A percentile compares a stretch with the other conserved stretches of the same genome.
Conservation (phyloP, 257 asterid species). For the Cruciata laevipes region DNA sequence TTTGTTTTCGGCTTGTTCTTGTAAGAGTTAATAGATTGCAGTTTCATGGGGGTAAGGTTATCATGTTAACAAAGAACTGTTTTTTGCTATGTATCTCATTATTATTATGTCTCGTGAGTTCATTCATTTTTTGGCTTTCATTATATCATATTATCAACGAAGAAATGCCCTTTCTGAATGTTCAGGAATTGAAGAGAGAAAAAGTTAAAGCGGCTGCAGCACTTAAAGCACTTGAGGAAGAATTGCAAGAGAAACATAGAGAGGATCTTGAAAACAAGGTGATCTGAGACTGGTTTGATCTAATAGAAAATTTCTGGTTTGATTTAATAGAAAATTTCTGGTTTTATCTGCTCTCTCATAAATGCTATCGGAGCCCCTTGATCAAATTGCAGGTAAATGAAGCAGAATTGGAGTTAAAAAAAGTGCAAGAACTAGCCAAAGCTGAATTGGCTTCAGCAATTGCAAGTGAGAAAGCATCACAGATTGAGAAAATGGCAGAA, state of each 20-base stretch:
- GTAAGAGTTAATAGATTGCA: neutral
- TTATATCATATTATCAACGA: conserved; percentile 16
- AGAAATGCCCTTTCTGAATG: conserved; percentile 6
- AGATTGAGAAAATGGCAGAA: conserved; percentile 94
- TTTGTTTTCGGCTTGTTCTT: neutral
- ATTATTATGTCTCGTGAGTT: neutral
- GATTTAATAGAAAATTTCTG: neutral
- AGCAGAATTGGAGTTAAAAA: conserved; percentile 51
- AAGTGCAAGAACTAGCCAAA: conserved; percentile 60
- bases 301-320: neutral
- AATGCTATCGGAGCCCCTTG: neutral
- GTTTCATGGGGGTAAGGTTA: neutral
- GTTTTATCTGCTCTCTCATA: neutral
- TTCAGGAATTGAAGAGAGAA: conserved; percentile 82
- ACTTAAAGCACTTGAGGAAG: conserved; percentile 79
- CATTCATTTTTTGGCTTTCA: neutral
- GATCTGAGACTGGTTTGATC: conserved; percentile 1
- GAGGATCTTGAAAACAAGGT: conserved; percentile 79
- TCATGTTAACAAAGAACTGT: neutral
- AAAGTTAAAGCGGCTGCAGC: conserved; percentile 76
- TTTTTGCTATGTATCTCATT: neutral
- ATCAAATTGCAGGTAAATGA: conserved; percentile 63
- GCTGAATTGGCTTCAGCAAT: conserved; percentile 86
- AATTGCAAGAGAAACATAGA: conserved; percentile 53
- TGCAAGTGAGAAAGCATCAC: conserved; percentile 93